phyloP scores from a whole-genome alignment of 108 stramenopile species.

The Epipyxis sp. region DNA sequence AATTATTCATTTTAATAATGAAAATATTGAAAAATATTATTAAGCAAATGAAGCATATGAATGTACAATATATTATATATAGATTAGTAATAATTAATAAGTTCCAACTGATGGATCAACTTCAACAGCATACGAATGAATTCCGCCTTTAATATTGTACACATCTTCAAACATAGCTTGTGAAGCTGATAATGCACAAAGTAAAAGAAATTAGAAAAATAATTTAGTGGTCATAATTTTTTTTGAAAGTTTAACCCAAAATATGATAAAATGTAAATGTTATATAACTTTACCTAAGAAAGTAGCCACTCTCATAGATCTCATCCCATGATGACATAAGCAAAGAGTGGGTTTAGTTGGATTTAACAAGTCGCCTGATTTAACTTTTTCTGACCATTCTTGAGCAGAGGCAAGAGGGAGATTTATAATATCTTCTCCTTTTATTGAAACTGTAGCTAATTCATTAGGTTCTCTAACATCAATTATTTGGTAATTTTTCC shows the following conservation, averaged over 20 bases:
- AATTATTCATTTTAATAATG: no score
- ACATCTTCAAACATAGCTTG: neutral
- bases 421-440: neutral
- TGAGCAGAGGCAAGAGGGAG: neutral
- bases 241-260: no score
- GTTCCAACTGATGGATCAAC: conserved; percentile 11
- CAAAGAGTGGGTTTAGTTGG: neutral
- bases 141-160: conserved; percentile 20
- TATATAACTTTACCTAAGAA: conserved; percentile 7
- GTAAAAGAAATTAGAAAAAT: neutral
- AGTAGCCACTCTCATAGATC: neutral
- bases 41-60: no score
- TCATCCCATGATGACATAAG: conserved; percentile 17
- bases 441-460: neutral
- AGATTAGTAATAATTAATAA: no score
- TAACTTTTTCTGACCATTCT: neutral
- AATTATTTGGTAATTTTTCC: neutral
- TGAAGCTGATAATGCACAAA: neutral
- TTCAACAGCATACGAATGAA: neutral
- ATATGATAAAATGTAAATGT: no score
- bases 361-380: neutral
- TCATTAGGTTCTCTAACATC: neutral
- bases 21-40: no score
- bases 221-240: neutral
- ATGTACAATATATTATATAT: no score